Conservation (phyloP, 345 rosid genomes). For the Geranium brycei region DNA sequence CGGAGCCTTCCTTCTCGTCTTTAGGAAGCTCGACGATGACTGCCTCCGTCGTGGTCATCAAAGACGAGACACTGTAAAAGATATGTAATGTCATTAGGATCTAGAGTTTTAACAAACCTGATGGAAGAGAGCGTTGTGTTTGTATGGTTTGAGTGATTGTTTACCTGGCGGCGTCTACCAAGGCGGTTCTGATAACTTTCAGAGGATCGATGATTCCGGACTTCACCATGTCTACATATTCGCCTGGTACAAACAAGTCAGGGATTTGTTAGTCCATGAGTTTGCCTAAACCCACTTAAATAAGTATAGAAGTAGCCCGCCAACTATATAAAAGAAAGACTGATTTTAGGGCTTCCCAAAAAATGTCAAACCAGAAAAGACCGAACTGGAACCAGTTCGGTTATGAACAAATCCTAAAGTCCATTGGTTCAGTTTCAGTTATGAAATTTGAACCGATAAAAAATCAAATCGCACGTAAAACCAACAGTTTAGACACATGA, state of each 20-base stretch:
- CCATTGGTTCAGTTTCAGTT: too few species aligned
- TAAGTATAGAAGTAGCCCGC: too few species aligned
- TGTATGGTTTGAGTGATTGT: too few species aligned
- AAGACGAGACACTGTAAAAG: constrained; percentile 58
- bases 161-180: constrained; percentile 94
- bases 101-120: not conserved
- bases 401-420: too few species aligned
- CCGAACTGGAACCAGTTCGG: too few species aligned
- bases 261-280: not conserved
- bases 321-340: too few species aligned
- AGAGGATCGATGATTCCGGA: constrained; percentile 86
- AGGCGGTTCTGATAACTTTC: constrained; percentile 91
- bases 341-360: too few species aligned
- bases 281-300: too few species aligned
- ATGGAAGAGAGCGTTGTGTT: not conserved
- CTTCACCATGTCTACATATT: constrained; percentile 87
- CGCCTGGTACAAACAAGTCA: constrained; percentile 29
- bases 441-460: too few species aligned
- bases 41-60: constrained; percentile 94
- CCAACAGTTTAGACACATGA: too few species aligned
- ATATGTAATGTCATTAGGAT: not conserved
- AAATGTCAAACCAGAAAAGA: too few species aligned
- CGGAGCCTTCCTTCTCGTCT: constrained; percentile 51
- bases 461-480: too few species aligned
- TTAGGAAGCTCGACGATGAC: constrained; percentile 69